A percentile compares a stretch with the other conserved stretches of the same genome.
Evolutionary conservation across 2,329 filamentous ascomycete genomes (phyloP).

Genomic region (Hypomyces perniciosus): DNA sequence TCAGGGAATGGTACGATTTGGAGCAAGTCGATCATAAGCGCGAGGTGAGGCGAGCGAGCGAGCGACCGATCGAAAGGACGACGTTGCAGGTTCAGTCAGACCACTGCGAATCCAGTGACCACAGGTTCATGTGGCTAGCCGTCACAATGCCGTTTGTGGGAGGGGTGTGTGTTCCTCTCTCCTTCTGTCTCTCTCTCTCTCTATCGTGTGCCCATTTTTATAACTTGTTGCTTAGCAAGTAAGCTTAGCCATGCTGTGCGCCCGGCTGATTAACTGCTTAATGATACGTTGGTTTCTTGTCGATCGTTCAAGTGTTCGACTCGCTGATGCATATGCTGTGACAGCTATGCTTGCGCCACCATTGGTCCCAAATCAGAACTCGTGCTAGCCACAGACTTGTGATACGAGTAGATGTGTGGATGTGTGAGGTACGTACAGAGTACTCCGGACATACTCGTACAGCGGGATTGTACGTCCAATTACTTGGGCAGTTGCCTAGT

Average conservation of each 20-base stretch:
- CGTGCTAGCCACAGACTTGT: no score
- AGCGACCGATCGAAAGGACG: neutral
- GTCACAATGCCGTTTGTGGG: slow-evolving; percentile 9
- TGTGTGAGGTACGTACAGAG: neutral
- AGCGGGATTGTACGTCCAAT: no score
- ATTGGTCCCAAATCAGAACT: no score
- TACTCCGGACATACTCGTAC: no score
- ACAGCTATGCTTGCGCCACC: no score
- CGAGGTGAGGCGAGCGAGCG: neutral
- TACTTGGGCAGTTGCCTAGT: neutral
- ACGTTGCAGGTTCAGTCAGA: neutral
- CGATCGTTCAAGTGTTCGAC: no score
- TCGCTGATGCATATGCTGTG: no score
- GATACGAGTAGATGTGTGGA: neutral
- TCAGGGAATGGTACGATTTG: neutral
- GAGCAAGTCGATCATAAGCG: neutral
- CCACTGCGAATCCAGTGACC: slow-evolving; percentile 21
- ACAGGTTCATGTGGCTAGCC: slow-evolving; percentile 20
- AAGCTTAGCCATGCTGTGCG: no score
- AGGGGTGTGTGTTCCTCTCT: slow-evolving; percentile 1
- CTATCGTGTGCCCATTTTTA: neutral
- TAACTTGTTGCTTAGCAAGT: no score
- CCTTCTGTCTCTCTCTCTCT: neutral
- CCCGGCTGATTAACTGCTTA: neutral
- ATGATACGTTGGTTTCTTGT: neutral